Evolutionary conservation across 306 rosid genomes (phyloP).

Genomic region (Prunus armeniaca): DNA sequence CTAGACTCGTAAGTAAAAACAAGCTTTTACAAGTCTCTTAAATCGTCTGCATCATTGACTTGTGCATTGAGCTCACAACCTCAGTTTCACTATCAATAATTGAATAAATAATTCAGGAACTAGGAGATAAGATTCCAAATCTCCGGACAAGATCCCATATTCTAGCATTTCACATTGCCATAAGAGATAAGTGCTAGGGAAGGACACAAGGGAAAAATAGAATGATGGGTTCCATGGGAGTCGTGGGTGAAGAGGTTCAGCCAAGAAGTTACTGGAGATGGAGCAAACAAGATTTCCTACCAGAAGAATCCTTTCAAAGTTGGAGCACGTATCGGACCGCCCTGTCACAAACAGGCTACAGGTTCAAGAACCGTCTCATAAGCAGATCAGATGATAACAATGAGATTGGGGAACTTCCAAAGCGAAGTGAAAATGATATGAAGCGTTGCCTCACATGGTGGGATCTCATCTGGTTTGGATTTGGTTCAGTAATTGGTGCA

Average conservation of each 20-base stretch:
- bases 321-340: slow-evolving; percentile 53
- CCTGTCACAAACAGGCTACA: slow-evolving; percentile 43
- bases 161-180: not conserved
- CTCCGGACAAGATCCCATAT: not conserved
- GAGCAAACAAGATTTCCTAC: slow-evolving; percentile 71
- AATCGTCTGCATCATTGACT: not conserved
- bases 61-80: not conserved
- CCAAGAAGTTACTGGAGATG: slow-evolving; percentile 70
- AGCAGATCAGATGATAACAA: slow-evolving; percentile 55
- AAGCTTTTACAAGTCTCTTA: not conserved
- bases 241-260: slow-evolving; percentile 21
- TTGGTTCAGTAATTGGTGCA: slow-evolving; percentile 72
- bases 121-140: not conserved
- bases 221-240: slow-evolving; percentile 25
- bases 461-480: slow-evolving; percentile 83
- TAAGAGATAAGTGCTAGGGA: not conserved
- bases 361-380: slow-evolving; percentile 63
- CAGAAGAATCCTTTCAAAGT: slow-evolving; percentile 74
- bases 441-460: slow-evolving; percentile 61
- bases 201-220: not conserved
- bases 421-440: slow-evolving; percentile 53
- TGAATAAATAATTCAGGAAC: not conserved
- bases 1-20: not conserved
- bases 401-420: slow-evolving; percentile 44
- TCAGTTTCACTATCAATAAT: not conserved